Evolutionary conservation across 108 stramenopile genomes (phyloP), one percentile per base, ranked within the genome.

Genomic region (Schizochytrium sp.): DNA sequence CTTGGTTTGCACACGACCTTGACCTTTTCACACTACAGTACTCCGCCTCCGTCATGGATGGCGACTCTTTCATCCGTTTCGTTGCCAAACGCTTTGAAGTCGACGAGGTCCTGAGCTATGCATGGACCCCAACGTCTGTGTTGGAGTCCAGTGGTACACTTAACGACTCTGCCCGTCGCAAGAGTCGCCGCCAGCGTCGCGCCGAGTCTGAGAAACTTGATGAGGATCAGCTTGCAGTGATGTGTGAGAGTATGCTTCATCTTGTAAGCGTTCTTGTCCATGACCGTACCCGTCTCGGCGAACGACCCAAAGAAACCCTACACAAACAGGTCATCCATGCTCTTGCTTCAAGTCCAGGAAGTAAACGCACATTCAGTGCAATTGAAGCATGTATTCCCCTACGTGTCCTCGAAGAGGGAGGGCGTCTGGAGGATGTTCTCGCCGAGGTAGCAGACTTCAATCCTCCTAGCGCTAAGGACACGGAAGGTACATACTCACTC

Each of bases 391-490:
- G 47, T 38, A 55, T 83, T 28, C 76, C 47, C 5, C 50, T 40
- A 55, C 53, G 50, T 1, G 50, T 83, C 5, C 76, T 83, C 28
- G 76, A 83, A 38, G 53, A 83, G 3, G 50, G 53, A 10, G 64
- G 64, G 5, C 76, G 76, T 55, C 47, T 83, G 50, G 76, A 83
- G 76, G 76, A 83, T 53, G 76, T 83, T 0, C 76, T 83, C 47
- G 76, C 47, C 47, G 50, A 83, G 13, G 47, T 83, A 5, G 76
- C 76, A 5, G 53, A 49, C 76, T 83, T 55, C 53, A 49, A 83
- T 42, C 76, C 76, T 42, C 76, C 76, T 5, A 83, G 50, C 47
- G 53, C 2, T 38, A 83, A 83, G 15, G 76, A 83, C 47, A 53
- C 40, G 8, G 76, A 83, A 53, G 76, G 76, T 28, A 55, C 76